A percentile compares a stretch with the other conserved stretches of the same genome.
Evolutionary conservation across 495 filamentous ascomycete genomes (phyloP).

Genomic region (Bacidia rubella): DNA sequence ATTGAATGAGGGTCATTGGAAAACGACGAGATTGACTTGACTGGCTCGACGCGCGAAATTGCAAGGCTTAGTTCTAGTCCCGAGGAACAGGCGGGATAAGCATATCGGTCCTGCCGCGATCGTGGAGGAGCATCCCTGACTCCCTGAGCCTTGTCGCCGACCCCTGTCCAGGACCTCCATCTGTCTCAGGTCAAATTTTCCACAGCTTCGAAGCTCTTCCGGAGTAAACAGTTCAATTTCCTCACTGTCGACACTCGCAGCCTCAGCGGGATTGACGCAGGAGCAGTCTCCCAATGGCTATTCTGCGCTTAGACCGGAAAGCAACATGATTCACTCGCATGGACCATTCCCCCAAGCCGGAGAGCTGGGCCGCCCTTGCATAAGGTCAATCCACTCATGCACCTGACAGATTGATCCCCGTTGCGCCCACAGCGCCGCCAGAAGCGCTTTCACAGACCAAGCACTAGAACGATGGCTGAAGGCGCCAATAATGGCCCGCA

Average conservation of each 20-base stretch:
- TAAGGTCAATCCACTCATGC: conserved; percentile 3
- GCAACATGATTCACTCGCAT: neutral
- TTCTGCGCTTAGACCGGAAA: neutral
- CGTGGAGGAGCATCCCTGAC: neutral
- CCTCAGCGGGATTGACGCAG: neutral
- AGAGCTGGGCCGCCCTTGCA: conserved; percentile 1
- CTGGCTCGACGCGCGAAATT: neutral
- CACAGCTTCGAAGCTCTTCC: neutral
- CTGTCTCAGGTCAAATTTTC: neutral
- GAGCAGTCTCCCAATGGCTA: neutral
- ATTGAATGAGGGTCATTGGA: neutral
- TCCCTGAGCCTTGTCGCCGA: neutral
- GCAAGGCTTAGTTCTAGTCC: neutral
- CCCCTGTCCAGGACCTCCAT: neutral
- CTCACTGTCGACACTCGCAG: neutral
- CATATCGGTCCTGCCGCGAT: neutral
- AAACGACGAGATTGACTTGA: neutral
- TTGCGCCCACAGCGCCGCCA: neutral
- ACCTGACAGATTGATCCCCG: neutral
- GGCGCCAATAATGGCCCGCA: conserved; percentile 5
- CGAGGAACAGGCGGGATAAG: neutral
- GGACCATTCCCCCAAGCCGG: neutral
- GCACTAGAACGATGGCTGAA: neutral
- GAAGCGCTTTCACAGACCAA: neutral
- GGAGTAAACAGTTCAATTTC: neutral